phyloP scores from a whole-genome alignment of 2,329 filamentous ascomycete genomes.

The Zalaria sp. region DNA sequence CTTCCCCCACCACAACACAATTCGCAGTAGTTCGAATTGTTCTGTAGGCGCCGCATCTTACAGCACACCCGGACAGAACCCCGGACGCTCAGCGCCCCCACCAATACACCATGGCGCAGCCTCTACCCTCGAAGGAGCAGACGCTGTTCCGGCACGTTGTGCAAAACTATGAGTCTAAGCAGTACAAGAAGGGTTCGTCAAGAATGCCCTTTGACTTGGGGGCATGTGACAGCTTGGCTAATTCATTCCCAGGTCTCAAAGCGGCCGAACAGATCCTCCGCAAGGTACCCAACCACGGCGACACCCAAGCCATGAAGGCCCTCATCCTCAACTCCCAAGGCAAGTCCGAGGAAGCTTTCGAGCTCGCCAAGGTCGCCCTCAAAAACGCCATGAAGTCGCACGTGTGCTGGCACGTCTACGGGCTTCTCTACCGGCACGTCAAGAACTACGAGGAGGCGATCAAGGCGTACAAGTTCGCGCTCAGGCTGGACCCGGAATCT shows the following conservation, averaged over 20 bases:
- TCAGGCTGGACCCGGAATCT: slow-evolving; percentile 87
- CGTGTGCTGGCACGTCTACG: slow-evolving; percentile 99
- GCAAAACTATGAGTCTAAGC: slow-evolving; percentile 93
- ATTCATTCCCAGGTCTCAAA: slow-evolving; percentile 55
- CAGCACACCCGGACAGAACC: too few species aligned
- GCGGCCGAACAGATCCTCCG: slow-evolving; percentile 90
- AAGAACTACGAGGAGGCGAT: slow-evolving; percentile 99
- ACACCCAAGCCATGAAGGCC: slow-evolving; percentile 98
- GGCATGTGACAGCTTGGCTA: slow-evolving; percentile 7
- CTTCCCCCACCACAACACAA: too few species aligned
- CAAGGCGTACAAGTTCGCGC: slow-evolving; percentile 95
- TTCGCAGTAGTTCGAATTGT: too few species aligned
- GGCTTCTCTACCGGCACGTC: slow-evolving; percentile 76
- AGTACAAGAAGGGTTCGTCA: slow-evolving; percentile 68
- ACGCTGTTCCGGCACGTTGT: slow-evolving; percentile 91
- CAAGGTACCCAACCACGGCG: slow-evolving; percentile 90
- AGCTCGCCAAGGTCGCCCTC: slow-evolving; percentile 79
- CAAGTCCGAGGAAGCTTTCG: slow-evolving; percentile 87
- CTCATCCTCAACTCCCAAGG: slow-evolving; percentile 88
- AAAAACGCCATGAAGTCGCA: slow-evolving; percentile 98
- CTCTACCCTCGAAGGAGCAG: slow-evolving; percentile 72
- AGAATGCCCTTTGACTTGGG: neutral
- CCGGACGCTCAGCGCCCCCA: too few species aligned
- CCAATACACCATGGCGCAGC: slow-evolving; percentile 24
- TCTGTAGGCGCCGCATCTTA: too few species aligned